A percentile compares a stretch with the other conserved stretches of the same genome.
Evolutionary conservation across 192 early-diverging fungal genomes (phyloP).

Genomic region (Geranomyces michiganensis): DNA sequence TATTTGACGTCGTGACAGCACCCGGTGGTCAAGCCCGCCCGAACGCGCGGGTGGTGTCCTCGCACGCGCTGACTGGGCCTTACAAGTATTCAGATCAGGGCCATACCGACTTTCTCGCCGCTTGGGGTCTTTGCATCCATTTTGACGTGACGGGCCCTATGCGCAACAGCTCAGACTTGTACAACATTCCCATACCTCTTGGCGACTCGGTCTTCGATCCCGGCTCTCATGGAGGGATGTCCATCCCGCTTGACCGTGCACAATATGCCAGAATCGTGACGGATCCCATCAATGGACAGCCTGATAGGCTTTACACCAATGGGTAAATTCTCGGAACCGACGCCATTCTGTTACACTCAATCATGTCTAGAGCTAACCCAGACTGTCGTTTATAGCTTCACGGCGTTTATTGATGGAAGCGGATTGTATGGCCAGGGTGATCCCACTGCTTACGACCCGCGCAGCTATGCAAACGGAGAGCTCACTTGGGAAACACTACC

Average conservation of each 20-base stretch:
- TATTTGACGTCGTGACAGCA: background rate
- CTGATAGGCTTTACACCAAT: conserved; percentile 12
- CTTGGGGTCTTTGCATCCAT: conserved; percentile 37
- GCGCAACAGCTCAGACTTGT: conserved; percentile 28
- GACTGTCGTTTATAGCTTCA: too few relatives aligned
- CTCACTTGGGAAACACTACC: conserved; percentile 15
- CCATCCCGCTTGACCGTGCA: background rate
- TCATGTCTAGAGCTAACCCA: too few relatives aligned
- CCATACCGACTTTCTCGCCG: background rate
- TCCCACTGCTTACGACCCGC: background rate
- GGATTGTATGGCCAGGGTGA: conserved; percentile 30
- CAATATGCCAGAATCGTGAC: background rate
- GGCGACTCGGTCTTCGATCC: conserved; percentile 41
- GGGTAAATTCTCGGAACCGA: too few relatives aligned
- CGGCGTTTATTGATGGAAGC: conserved; percentile 37
- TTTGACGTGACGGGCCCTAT: conserved; percentile 25
- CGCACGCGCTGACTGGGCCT: background rate
- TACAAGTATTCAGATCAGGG: background rate
- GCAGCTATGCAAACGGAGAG: conserved; percentile 7
- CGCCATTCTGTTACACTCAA: too few relatives aligned
- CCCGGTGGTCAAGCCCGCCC: background rate
- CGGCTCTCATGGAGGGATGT: background rate
- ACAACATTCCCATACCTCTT: conserved; percentile 31
- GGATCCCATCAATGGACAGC: conserved; percentile 2
- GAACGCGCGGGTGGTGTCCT: conserved; percentile 1